A percentile compares a stretch with the other conserved stretches of the same genome.
phyloP scores from a whole-genome alignment of 1,284 basidiomycete genomes.

The Sporisorium iseilematis-ciliati region DNA sequence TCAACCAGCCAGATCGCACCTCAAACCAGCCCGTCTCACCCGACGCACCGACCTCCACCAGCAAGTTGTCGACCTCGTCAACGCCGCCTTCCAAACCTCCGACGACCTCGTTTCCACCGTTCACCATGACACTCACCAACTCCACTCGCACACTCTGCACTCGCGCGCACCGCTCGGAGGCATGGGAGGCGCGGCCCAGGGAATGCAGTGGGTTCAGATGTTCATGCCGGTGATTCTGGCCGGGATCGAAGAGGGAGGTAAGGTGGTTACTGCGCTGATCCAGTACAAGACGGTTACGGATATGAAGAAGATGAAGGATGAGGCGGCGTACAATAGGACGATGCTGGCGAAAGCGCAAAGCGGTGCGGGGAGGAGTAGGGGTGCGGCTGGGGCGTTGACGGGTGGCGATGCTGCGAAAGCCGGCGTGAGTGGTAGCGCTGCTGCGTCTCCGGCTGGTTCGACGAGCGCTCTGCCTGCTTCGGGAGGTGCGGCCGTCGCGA shows the following conservation, averaged over 20 bases:
- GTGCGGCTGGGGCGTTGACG: not conserved
- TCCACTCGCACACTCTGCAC: not conserved
- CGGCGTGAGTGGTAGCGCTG: not conserved
- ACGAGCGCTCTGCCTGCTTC: too few species aligned
- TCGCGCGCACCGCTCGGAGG: not conserved
- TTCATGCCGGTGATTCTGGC: slow-evolving; percentile 10
- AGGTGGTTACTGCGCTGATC: slow-evolving; percentile 1
- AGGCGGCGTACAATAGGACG: too few species aligned
- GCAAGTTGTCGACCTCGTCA: not conserved
- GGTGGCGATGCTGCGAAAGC: not conserved
- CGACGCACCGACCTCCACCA: not conserved
- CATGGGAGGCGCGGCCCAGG: slow-evolving; percentile 4
- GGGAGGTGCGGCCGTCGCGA: too few species aligned
- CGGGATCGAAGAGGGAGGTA: slow-evolving; percentile 8
- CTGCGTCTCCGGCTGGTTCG: not conserved
- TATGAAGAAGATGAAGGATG: too few species aligned
- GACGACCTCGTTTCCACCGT: not conserved
- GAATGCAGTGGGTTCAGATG: too few species aligned
- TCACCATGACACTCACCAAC: not conserved
- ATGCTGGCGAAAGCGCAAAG: too few species aligned
- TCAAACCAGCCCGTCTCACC: not conserved
- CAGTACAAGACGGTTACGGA: not conserved
- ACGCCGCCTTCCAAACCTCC: not conserved
- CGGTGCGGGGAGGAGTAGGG: not conserved
- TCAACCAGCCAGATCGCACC: too few species aligned